Conservation (phyloP, 2,329 filamentous ascomycete species). For the Phaeophleospora eucalypticola region DNA sequence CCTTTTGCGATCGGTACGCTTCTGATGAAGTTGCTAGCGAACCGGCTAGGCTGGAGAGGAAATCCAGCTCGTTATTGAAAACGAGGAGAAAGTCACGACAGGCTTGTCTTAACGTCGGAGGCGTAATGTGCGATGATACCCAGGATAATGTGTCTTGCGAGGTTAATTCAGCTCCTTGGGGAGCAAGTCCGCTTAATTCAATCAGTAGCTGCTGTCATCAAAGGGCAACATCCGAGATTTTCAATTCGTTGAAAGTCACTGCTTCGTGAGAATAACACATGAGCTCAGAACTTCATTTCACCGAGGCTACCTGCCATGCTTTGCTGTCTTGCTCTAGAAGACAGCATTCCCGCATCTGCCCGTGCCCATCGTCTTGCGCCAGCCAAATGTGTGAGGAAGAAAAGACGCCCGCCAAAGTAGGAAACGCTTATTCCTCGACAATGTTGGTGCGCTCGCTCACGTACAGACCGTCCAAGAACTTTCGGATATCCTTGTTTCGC, state of each 20-base stretch:
- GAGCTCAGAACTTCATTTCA: constrained; percentile 16
- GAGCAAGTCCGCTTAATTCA: not conserved
- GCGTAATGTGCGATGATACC: constrained; percentile 1
- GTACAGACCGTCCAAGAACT: constrained; percentile 99
- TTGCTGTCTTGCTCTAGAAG: constrained; percentile 4
- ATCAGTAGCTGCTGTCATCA: not conserved
- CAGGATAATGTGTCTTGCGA: not conserved
- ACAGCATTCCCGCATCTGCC: constrained; percentile 7
- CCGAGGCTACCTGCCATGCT: constrained; percentile 11
- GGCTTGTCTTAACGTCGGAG: no score
- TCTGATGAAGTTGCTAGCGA: no score
- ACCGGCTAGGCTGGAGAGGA: no score
- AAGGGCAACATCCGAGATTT: no score
- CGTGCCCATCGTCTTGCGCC: constrained; percentile 6
- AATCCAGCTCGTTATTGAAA: no score
- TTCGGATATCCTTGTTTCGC: constrained; percentile 99
- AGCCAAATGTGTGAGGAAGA: constrained; percentile 2
- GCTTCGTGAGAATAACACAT: no score
- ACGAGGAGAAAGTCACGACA: no score
- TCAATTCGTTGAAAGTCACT: not conserved
- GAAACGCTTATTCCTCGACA: constrained; percentile 35
- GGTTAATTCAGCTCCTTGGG: not conserved
- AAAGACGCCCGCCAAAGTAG: not conserved
- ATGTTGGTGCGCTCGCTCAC: constrained; percentile 99
- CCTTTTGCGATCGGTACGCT: no score